Percentiles rank a stretch among this genome's conserved stretches.
phyloP scores from a whole-genome alignment of 192 early-diverging fungal species.

The Thamnidium elegans region DNA sequence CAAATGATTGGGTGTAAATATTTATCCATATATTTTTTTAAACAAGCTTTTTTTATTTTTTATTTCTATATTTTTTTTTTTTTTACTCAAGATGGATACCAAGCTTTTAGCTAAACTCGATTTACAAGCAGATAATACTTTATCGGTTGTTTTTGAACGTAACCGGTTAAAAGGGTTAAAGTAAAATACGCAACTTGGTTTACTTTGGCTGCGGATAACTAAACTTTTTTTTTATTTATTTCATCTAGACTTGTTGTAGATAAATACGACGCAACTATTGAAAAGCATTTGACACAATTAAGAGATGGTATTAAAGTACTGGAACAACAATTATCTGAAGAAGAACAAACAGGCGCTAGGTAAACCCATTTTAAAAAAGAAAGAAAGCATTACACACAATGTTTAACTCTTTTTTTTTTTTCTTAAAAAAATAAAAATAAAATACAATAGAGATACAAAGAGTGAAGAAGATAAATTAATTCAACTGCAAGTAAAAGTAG shows the following conservation, averaged over 20 bases:
- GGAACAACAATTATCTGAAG: slow-evolving; percentile 52
- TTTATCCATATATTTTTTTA: no score
- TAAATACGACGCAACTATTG: slow-evolving; percentile 52
- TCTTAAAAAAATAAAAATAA: no score
- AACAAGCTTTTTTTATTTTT: no score
- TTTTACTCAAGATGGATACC: slow-evolving; percentile 27
- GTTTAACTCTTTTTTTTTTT: no score
- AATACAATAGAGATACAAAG: slow-evolving; percentile 38
- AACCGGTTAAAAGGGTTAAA: slow-evolving; percentile 45
- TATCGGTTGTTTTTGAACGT: slow-evolving; percentile 52
- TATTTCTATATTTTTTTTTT: no score
- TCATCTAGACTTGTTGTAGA: slow-evolving; percentile 43
- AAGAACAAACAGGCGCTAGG: slow-evolving; percentile 53
- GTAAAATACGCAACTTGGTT: background rate
- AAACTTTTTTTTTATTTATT: background rate
- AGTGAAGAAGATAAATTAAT: slow-evolving; percentile 65
- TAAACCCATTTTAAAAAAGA: slow-evolving; percentile 22
- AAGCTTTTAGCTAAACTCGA: slow-evolving; percentile 39
- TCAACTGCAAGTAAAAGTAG: slow-evolving; percentile 57
- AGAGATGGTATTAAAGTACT: slow-evolving; percentile 50
- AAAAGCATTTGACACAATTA: slow-evolving; percentile 49
- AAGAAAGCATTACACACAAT: slow-evolving; percentile 31
- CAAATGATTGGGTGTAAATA: no score
- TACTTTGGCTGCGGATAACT: background rate
- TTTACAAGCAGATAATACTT: slow-evolving; percentile 57